Evolutionary conservation across 176 grass and related monocot species (phyloP), one percentile per base, ranked within the genome.

Genomic region (Microstegium vimineum): DNA sequence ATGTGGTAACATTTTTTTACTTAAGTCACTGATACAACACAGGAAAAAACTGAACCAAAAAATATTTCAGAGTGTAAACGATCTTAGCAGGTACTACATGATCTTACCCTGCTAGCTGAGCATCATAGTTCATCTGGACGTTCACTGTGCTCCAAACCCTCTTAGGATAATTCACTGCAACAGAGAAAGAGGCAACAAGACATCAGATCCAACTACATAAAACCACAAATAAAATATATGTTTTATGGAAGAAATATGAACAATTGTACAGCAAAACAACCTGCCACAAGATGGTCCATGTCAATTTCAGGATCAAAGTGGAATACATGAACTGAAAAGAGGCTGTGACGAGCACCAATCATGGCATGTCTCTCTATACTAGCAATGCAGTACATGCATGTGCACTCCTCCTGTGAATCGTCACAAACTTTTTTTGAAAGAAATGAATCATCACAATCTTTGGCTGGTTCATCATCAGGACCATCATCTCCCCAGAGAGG

Each of bases 31-130:
- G 15, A 42, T 38, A 38, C 23, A 77, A 30, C 1, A 62, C 20
- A 7, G 35, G n/a, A 10, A 26, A 41, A 62, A 18, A 10, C n/a
- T 62, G 56, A 62, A 62, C 16, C 56, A 42, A 41, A 77, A 76
- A 23, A 57, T 0, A 57, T 75, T 8, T 56, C 20, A 22, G 7
- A 52, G 20, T 54, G 20, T 54, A 54, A 45, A 6, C 5, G 51
- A 22, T 54, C 20, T 9, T 27, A 27, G 15, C n/a, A 42, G 54
- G 35, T 16, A 69, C 13, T 17, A 70, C 14, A 12, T 41, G 67
- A 72, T 77, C 35, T 40, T 77, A 77, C 74, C 56, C 56, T 61
- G 4, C 35, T 77, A 77, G 27, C 74, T 77, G 56, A 77, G 56
- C 56, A 41, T 77, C 56, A 42, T 27, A 77, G 20, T 62, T 60